phyloP scores from a whole-genome alignment of 495 filamentous ascomycete genomes.

The Aspergillus affinis region DNA sequence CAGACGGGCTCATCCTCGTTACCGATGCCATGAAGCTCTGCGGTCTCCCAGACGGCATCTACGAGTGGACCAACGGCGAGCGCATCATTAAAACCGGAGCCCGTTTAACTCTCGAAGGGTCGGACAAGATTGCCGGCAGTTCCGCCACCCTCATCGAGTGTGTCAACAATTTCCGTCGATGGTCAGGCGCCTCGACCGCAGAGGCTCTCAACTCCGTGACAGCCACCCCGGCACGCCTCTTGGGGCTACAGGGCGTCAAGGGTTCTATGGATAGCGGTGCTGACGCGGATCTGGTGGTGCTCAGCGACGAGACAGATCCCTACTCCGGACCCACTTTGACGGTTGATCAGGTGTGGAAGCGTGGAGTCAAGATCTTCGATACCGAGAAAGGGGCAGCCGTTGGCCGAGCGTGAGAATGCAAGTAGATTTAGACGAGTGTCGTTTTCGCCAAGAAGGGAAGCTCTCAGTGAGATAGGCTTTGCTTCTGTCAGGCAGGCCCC shows the following conservation, averaged over 20 bases:
- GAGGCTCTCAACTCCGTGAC: slow-evolving; percentile 70
- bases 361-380: slow-evolving; percentile 56
- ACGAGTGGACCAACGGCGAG: slow-evolving; percentile 78
- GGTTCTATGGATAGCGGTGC: slow-evolving; percentile 65
- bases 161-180: slow-evolving; percentile 75
- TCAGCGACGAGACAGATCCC: slow-evolving; percentile 54
- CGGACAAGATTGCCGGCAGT: slow-evolving; percentile 69
- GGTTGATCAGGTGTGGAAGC: slow-evolving; percentile 78
- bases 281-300: slow-evolving; percentile 77
- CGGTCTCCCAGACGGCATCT: slow-evolving; percentile 73
- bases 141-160: slow-evolving; percentile 75
- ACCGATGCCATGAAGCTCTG: slow-evolving; percentile 62
- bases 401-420: slow-evolving; percentile 6
- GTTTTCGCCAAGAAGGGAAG: background rate
- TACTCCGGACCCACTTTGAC: slow-evolving; percentile 48
- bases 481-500: background rate
- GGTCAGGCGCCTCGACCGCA: slow-evolving; percentile 62
- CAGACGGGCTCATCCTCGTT: slow-evolving; percentile 55
- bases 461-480: too few relatives aligned
- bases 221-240: slow-evolving; percentile 68
- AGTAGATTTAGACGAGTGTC: background rate
- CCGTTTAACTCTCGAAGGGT: slow-evolving; percentile 65
- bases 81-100: slow-evolving; percentile 66
- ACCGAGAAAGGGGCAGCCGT: slow-evolving; percentile 25
- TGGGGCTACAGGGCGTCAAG: slow-evolving; percentile 66